phyloP scores from a whole-genome alignment of 2,329 filamentous ascomycete genomes.

The Bipolaris gigantea region DNA sequence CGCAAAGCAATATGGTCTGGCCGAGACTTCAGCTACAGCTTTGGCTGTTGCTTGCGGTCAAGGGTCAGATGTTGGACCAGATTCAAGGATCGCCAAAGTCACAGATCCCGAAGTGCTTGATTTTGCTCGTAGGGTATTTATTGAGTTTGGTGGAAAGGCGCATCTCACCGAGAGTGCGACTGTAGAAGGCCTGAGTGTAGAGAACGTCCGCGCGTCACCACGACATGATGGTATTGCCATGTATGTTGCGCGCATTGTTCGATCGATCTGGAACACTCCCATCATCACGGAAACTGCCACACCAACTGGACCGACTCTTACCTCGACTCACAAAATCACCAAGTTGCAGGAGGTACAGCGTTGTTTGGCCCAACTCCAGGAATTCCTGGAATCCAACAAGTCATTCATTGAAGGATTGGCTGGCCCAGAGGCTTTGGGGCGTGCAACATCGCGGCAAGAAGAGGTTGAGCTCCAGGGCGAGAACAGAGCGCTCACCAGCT shows the following conservation, averaged over 20 bases:
- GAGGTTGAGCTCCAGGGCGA: constrained; percentile 92
- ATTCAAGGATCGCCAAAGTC: constrained; percentile 68
- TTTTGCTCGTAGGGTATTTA: constrained; percentile 81
- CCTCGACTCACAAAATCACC: constrained; percentile 64
- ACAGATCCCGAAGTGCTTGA: constrained; percentile 86
- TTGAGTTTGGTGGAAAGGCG: constrained; percentile 88
- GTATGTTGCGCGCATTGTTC: constrained; percentile 84
- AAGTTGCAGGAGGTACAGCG: constrained; percentile 80
- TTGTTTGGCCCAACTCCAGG: constrained; percentile 74
- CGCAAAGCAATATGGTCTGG: constrained; percentile 80
- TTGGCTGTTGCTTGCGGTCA: constrained; percentile 94
- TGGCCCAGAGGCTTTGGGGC: constrained; percentile 82
- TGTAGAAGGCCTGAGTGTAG: constrained; percentile 66
- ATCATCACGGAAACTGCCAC: constrained; percentile 64
- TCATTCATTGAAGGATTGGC: constrained; percentile 90
- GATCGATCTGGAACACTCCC: constrained; percentile 81
- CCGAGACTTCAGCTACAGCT: constrained; percentile 86
- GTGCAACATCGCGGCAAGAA: constrained; percentile 79
- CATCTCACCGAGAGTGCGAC: constrained; percentile 76
- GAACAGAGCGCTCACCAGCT: constrained; percentile 84
- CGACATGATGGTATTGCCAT: constrained; percentile 85
- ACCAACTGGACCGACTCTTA: constrained; percentile 64
- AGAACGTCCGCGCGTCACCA: constrained; percentile 83
- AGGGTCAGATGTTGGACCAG: constrained; percentile 75
- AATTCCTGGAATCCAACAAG: constrained; percentile 85